Percentiles rank a stretch among this genome's conserved stretches.
Conservation (phyloP, 495 filamentous ascomycete genomes). For the Terfezia claveryi region DNA sequence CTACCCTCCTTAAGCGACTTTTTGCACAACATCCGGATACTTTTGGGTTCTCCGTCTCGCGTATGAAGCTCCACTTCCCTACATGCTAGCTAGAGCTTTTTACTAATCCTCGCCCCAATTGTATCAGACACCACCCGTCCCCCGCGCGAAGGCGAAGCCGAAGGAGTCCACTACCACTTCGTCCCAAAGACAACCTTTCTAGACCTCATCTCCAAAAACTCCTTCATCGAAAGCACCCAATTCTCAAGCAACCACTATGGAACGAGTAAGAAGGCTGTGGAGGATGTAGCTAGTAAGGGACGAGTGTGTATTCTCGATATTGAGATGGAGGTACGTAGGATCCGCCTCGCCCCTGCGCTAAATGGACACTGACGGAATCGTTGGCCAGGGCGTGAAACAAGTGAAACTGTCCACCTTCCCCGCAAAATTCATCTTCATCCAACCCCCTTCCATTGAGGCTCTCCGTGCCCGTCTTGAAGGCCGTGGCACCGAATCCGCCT, state of each 20-base stretch:
- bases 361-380: conserved; percentile 7
- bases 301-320: conserved; percentile 58
- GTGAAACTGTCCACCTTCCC: conserved; percentile 54
- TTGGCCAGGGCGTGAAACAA: conserved; percentile 56
- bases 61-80: not conserved
- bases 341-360: not conserved
- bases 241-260: conserved; percentile 84
- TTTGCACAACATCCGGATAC: conserved; percentile 43
- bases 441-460: conserved; percentile 51
- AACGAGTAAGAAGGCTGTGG: conserved; percentile 54
- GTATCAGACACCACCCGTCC: conserved; percentile 45
- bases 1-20: conserved; percentile 58
- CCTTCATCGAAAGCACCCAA: conserved; percentile 73
- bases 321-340: conserved; percentile 55
- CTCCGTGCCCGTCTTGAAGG: conserved; percentile 58
- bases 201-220: conserved; percentile 40
- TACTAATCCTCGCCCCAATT: not conserved
- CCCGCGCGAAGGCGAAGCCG: conserved; percentile 51
- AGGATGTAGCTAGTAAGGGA: conserved; percentile 46
- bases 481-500: conserved; percentile 68
- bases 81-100: not conserved
- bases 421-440: conserved; percentile 68
- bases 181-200: conserved; percentile 45
- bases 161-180: conserved; percentile 71
- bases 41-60: conserved; percentile 66